These are phyloP conservation scores for Passiflora organensis DNA, from an alignment of 345 rosid genomes.

Conservation along the genomic window DNA sequence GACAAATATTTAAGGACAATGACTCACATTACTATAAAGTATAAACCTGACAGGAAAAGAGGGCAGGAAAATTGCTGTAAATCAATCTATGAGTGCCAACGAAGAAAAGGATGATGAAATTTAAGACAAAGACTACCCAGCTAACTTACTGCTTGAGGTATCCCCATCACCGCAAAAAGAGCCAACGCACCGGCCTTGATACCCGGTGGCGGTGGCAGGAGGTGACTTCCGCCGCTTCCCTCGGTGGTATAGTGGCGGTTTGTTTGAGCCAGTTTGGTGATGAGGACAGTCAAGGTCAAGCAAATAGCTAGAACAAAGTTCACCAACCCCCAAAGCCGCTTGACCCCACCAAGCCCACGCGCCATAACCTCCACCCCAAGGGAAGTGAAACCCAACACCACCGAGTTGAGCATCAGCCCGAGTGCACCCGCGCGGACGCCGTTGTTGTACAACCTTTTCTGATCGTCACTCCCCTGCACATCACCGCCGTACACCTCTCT, in stretches of 20 bases:
- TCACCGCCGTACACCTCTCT: slow-evolving; percentile 81
- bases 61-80: no score
- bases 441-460: slow-evolving; percentile 36
- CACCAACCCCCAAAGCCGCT: slow-evolving; percentile 62
- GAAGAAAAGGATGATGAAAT: no score
- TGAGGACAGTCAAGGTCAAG: slow-evolving; percentile 43
- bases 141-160: slow-evolving; percentile 65
- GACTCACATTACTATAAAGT: no score
- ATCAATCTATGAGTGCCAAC: no score
- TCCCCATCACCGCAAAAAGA: slow-evolving; percentile 59
- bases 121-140: no score
- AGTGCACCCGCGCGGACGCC: slow-evolving; percentile 79
- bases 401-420: slow-evolving; percentile 74
- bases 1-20: no score
- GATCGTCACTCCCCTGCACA: slow-evolving; percentile 23
- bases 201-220: slow-evolving; percentile 34
- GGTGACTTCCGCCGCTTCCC: neutral
- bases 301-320: slow-evolving; percentile 58
- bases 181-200: slow-evolving; percentile 51
- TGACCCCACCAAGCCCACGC: slow-evolving; percentile 40
- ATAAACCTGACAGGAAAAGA: no score
- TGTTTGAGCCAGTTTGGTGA: slow-evolving; percentile 59
- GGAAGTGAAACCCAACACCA: slow-evolving; percentile 60
- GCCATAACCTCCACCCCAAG: slow-evolving; percentile 43
- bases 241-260: slow-evolving; percentile 24